These are phyloP conservation scores for Phytophthora vignae DNA, from an alignment of 352 stramenopile species.

Conservation along the genomic window DNA sequence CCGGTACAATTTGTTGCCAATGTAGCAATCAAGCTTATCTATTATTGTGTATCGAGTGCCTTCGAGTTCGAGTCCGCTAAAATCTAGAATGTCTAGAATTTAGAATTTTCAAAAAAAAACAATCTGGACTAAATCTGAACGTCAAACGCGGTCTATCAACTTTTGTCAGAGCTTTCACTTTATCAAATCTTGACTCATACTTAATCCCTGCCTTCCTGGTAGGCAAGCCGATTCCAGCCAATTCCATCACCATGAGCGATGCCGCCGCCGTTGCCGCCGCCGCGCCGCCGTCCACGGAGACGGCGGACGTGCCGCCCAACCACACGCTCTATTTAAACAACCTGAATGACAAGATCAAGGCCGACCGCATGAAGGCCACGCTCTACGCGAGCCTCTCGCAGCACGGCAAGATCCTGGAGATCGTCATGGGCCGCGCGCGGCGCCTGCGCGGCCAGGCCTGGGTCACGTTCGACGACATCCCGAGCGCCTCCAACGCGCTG, in stretches of 20 bases:
- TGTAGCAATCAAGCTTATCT: no score
- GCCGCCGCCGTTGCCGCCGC: background rate
- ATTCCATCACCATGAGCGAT: conserved; percentile 23
- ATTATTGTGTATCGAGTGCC: no score
- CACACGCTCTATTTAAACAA: conserved; percentile 96
- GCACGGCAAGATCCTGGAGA: conserved; percentile 94
- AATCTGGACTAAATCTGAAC: no score
- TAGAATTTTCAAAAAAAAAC: no score
- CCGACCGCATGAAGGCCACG: conserved; percentile 89
- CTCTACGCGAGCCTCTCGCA: conserved; percentile 93
- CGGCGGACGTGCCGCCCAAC: conserved; percentile 81
- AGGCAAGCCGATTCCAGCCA: no score
- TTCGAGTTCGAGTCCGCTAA: no score
- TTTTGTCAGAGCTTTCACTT: no score
- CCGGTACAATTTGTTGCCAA: no score
- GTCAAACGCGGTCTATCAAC: no score
- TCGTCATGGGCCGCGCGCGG: conserved; percentile 86
- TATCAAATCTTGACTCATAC: no score
- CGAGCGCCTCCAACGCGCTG: conserved; percentile 89
- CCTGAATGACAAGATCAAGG: conserved; percentile 96
- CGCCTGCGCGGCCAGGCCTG: conserved; percentile 91
- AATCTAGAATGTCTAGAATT: no score
- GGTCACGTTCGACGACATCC: conserved; percentile 93
- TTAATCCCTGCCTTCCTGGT: no score
- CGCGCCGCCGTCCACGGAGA: conserved; percentile 17